phyloP scores from a whole-genome alignment of 768 basidiomycete genomes.

The Mrakia hoshinonis region DNA sequence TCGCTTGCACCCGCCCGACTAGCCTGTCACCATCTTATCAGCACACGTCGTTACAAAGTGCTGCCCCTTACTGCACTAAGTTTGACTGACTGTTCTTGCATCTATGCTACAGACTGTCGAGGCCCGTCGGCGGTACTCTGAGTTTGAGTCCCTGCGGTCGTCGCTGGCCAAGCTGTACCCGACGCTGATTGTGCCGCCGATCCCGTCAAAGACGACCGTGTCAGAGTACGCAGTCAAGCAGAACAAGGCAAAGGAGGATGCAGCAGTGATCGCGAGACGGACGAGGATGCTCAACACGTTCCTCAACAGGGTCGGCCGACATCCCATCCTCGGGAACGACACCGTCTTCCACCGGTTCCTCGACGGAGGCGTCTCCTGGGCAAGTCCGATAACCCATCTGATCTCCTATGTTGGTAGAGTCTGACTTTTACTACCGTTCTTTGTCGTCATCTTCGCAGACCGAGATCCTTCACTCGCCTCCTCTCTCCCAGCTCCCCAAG shows the following conservation, averaged over 20 bases:
- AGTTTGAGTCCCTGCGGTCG: constrained; percentile 85
- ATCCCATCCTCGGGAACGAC: constrained; percentile 92
- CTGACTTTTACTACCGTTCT: background rate
- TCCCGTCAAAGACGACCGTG: constrained; percentile 91
- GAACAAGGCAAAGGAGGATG: constrained; percentile 92
- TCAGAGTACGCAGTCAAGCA: constrained; percentile 97
- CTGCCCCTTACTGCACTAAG: no score
- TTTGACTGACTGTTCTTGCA: no score
- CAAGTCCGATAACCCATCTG: constrained; percentile 30
- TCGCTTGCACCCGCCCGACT: constrained; percentile 28
- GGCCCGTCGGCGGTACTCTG: constrained; percentile 85
- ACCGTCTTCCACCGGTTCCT: constrained; percentile 94
- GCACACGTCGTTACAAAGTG: no score
- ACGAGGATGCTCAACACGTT: constrained; percentile 95
- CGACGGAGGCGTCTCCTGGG: constrained; percentile 91
- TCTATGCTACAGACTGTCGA: constrained; percentile 55
- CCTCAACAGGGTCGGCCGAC: constrained; percentile 75
- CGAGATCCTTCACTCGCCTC: constrained; percentile 87
- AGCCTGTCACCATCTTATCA: background rate
- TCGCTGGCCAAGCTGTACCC: constrained; percentile 83
- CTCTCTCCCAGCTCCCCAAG: constrained; percentile 82
- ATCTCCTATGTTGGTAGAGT: no score
- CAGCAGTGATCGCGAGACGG: constrained; percentile 76
- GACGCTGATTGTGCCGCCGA: constrained; percentile 91
- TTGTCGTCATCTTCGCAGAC: constrained; percentile 49